phyloP scores from a whole-genome alignment of 495 filamentous ascomycete genomes.

The Penicillium coffeae region DNA sequence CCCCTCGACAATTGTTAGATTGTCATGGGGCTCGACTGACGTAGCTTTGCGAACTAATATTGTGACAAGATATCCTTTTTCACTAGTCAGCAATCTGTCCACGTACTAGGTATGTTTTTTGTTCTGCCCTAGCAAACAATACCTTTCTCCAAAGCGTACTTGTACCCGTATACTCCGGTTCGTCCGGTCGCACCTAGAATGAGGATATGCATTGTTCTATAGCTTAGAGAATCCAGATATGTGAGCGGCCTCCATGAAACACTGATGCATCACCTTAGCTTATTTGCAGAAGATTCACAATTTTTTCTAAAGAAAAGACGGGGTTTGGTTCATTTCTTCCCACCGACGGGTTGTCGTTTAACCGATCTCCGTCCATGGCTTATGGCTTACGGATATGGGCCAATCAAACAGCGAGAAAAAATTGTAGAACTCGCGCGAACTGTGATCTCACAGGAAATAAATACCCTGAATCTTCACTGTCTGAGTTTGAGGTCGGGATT shows the following conservation, averaged over 20 bases:
- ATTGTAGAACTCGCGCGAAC: too few species aligned
- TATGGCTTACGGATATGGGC: background rate
- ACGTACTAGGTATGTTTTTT: too few species aligned
- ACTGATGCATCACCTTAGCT: too few species aligned
- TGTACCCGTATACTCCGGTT: constrained; percentile 2
- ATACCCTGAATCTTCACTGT: too few species aligned
- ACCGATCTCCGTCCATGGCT: background rate
- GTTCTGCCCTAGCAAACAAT: too few species aligned
- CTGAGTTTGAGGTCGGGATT: too few species aligned
- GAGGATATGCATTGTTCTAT: constrained; percentile 7
- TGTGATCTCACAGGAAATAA: too few species aligned
- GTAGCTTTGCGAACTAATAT: background rate
- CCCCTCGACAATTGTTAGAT: constrained; percentile 6
- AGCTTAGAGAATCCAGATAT: background rate
- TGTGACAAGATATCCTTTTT: background rate
- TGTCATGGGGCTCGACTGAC: background rate
- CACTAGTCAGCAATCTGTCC: too few species aligned
- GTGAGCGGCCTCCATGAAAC: background rate
- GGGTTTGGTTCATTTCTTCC: background rate
- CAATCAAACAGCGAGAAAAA: too few species aligned
- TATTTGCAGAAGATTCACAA: too few species aligned
- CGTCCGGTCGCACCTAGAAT: constrained; percentile 9
- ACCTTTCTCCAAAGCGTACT: constrained; percentile 11
- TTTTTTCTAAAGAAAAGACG: too few species aligned
- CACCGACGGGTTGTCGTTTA: background rate